A percentile compares a stretch with the other conserved stretches of the same genome.
phyloP scores from a whole-genome alignment of 1,139 yeast genomes.

The Saccharomycopsis phalli region DNA sequence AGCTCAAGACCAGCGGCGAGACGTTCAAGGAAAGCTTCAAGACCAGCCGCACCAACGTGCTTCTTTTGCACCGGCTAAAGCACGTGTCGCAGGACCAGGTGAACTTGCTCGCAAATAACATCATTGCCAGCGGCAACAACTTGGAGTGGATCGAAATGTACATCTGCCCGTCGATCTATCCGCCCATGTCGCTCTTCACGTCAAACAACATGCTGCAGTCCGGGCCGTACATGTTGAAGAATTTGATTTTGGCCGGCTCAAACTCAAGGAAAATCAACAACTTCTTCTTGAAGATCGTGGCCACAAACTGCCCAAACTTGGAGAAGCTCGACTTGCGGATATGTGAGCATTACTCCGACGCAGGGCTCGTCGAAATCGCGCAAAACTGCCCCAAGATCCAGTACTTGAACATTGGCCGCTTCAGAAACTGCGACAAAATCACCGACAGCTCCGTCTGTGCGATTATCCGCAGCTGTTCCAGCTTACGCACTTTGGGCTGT shows the following conservation, averaged over 20 bases:
- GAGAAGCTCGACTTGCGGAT: constrained; percentile 72
- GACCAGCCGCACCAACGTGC: constrained; percentile 29
- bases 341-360: constrained; percentile 70
- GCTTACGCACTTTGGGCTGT: constrained; percentile 65
- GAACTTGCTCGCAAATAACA: constrained; percentile 29
- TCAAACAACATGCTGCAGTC: constrained; percentile 4
- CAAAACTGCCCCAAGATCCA: constrained; percentile 46
- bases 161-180: constrained; percentile 74
- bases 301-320: constrained; percentile 50
- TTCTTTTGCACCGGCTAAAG: constrained; percentile 40
- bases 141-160: constrained; percentile 69
- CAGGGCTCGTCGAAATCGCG: constrained; percentile 62
- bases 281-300: constrained; percentile 41
- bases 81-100: constrained; percentile 37
- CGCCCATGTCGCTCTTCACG: constrained; percentile 24
- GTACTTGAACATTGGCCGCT: constrained; percentile 72
- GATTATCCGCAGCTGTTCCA: constrained; percentile 44
- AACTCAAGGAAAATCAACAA: constrained; percentile 49
- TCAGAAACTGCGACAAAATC: constrained; percentile 54
- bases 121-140: constrained; percentile 35
- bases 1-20: constrained; percentile 8
- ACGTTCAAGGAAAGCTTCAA: constrained; percentile 13
- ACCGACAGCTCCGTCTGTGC: constrained; percentile 62
- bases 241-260: constrained; percentile 69
- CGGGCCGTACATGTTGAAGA: constrained; percentile 35